Conservation (phyloP, 305 asterid genomes). For the Fraxinus nigra region DNA sequence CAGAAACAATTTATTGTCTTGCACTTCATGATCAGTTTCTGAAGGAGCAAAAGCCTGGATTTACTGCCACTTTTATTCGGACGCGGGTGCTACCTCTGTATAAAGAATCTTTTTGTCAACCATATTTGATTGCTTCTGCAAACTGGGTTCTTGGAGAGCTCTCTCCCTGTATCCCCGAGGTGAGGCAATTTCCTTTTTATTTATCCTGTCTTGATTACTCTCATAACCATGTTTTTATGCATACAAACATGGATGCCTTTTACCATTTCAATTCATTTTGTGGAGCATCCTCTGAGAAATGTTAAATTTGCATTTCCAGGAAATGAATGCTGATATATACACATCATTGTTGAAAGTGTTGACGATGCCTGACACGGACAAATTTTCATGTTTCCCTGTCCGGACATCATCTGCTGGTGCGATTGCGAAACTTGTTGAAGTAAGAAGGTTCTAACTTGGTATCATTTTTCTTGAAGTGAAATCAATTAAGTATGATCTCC, state of each 20-base stretch:
- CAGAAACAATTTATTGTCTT: background rate
- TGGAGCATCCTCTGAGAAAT: slow-evolving; percentile 6
- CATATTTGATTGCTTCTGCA: slow-evolving; percentile 45
- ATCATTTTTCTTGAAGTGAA: background rate
- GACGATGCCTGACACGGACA: slow-evolving; percentile 28
- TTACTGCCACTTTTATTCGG: slow-evolving; percentile 31
- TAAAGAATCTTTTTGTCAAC: slow-evolving; percentile 30
- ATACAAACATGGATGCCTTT: background rate
- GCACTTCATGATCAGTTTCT: slow-evolving; percentile 31
- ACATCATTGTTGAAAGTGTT: slow-evolving; percentile 38
- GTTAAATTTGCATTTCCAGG: slow-evolving; percentile 29
- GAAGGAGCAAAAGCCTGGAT: slow-evolving; percentile 40
- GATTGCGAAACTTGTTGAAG: slow-evolving; percentile 43
- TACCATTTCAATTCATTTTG: slow-evolving; percentile 1
- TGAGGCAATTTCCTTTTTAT: slow-evolving; percentile 19
- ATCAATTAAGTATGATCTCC: background rate
- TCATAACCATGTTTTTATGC: background rate
- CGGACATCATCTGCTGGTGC: slow-evolving; percentile 48
- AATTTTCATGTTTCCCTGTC: slow-evolving; percentile 42
- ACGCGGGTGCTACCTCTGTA: slow-evolving; percentile 43
- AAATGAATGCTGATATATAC: slow-evolving; percentile 37
- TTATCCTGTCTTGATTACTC: background rate
- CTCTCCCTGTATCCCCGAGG: slow-evolving; percentile 44
- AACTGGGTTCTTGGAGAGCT: slow-evolving; percentile 51
- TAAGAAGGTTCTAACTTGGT: slow-evolving; percentile 21